Evolutionary conservation across 2,329 filamentous ascomycete species (phyloP), one percentile per base, ranked within the genome.

Genomic region (Fusarium sp.): DNA sequence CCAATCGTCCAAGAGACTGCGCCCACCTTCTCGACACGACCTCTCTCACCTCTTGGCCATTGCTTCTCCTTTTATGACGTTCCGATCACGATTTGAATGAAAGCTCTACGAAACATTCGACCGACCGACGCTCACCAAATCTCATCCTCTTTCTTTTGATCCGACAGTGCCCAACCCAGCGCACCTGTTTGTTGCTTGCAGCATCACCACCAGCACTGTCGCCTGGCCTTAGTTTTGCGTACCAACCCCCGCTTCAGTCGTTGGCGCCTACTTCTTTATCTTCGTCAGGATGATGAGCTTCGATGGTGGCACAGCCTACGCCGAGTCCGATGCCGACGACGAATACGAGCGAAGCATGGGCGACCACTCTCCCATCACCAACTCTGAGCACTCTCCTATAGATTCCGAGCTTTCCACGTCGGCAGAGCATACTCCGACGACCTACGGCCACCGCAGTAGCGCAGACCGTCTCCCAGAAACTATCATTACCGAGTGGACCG

Each of bases 291-390:
- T 77, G 75, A 87, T 88, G 86, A 86, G 85, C 77, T 89, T 89
- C 80, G 86, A 87, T 74, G 84, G 84, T 67, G 88, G 88, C 75
- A 90, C 88, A 70, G 87, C 89, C 64, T 94, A 93, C 79, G 88
- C 92, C 78, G 92, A 93, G 80, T 93, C 89, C 70, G 92, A 93
- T 76, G 91, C 90, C 73, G 92, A 93, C 80, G 92, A 94, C 80
- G 92, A 94, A 82, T 93, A 93, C 78, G 91, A 94, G 84, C 85
- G 90, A 76, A 90, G 89, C 78, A 84, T 90, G 71, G 85, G 87
- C 75, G 87, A 89, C 75, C 88, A 86, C 77, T 91, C 89, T 7
- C 91, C 89, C 61, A 86, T 88, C 70, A 84, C 88, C 66, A 90
- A 92, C 76, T 90, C 87, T 72, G 90, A 92, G 76, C 82, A 84